Conservation (phyloP, 306 rosid genomes). For the Abrus pulchellus region DNA sequence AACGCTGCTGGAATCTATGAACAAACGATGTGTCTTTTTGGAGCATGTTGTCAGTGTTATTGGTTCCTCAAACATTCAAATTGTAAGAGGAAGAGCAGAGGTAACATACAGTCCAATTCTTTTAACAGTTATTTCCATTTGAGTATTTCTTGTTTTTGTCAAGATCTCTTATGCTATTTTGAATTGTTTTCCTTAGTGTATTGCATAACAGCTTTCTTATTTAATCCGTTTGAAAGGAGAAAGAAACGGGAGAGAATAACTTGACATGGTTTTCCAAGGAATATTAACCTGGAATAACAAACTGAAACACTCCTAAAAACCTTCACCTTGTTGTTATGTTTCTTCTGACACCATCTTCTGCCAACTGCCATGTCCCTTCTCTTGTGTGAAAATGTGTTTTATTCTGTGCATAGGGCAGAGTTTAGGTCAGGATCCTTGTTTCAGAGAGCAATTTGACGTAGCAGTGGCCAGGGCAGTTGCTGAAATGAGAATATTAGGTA, state of each 20-base stretch:
- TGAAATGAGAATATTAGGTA: slow-evolving; percentile 88
- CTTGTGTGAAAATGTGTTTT: slow-evolving; percentile 41
- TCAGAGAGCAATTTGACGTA: slow-evolving; percentile 84
- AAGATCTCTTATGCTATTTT: slow-evolving; percentile 9
- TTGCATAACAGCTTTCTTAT: slow-evolving; percentile 11
- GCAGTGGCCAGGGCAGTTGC: slow-evolving; percentile 97
- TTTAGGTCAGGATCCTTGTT: slow-evolving; percentile 75
- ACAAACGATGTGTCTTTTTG: slow-evolving; percentile 86
- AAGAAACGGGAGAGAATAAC: not conserved
- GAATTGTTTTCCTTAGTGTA: slow-evolving; percentile 20
- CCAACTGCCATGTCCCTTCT: not conserved
- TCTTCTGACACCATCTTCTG: not conserved
- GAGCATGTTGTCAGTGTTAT: slow-evolving; percentile 72
- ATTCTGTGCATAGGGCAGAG: slow-evolving; percentile 71
- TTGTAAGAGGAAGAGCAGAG: slow-evolving; percentile 97
- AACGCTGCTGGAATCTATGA: slow-evolving; percentile 85
- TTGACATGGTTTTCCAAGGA: not conserved
- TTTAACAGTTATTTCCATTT: not conserved
- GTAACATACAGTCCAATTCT: slow-evolving; percentile 48
- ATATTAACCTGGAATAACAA: not conserved
- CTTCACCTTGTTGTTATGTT: slow-evolving; percentile 24
- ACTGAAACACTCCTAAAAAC: not conserved
- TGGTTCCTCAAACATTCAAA: slow-evolving; percentile 75
- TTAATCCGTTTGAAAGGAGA: not conserved
- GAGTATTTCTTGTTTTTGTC: slow-evolving; percentile 14